Evolutionary conservation across 1,284 basidiomycete species (phyloP).

Genomic region (Cutaneotrichosporon sp.): DNA sequence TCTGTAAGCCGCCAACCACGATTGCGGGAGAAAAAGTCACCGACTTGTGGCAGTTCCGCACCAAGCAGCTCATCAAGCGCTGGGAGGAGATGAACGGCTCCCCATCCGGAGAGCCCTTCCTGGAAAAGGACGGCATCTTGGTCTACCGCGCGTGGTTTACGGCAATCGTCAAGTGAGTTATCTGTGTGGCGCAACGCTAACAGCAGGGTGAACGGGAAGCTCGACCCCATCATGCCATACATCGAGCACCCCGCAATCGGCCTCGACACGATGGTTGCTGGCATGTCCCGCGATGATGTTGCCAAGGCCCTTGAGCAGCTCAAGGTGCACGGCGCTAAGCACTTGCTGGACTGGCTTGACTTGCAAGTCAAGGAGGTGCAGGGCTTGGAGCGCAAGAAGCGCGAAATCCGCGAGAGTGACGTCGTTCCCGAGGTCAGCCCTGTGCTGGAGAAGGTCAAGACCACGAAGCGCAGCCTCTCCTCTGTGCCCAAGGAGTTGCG

Average conservation of each 20-base stretch:
- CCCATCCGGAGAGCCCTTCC: slow-evolving; percentile 12
- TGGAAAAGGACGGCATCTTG: slow-evolving; percentile 41
- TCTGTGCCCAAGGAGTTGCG: slow-evolving; percentile 5
- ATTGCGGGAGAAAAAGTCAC: slow-evolving; percentile 5
- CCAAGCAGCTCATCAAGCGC: slow-evolving; percentile 12
- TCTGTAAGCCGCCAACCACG: slow-evolving; percentile 19
- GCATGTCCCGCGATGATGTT: slow-evolving; percentile 32
- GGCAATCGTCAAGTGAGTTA: slow-evolving; percentile 41
- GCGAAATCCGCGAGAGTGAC: slow-evolving; percentile 32
- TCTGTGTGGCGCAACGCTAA: background rate
- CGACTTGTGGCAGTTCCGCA: slow-evolving; percentile 19
- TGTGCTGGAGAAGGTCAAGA: slow-evolving; percentile 29
- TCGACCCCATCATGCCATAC: slow-evolving; percentile 36
- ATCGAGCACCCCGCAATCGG: slow-evolving; percentile 25
- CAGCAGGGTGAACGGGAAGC: background rate
- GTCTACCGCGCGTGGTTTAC: slow-evolving; percentile 50
- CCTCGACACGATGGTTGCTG: slow-evolving; percentile 27
- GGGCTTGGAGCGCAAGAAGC: slow-evolving; percentile 28
- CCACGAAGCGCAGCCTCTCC: slow-evolving; percentile 17
- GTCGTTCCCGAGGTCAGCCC: slow-evolving; percentile 42
- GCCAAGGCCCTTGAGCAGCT: slow-evolving; percentile 37
- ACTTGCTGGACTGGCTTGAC: slow-evolving; percentile 25
- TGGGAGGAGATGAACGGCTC: slow-evolving; percentile 37
- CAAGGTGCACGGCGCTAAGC: slow-evolving; percentile 24
- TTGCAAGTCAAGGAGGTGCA: slow-evolving; percentile 30